Conservation (phyloP, 805 yeast species). For the Grigorovia humatica region DNA sequence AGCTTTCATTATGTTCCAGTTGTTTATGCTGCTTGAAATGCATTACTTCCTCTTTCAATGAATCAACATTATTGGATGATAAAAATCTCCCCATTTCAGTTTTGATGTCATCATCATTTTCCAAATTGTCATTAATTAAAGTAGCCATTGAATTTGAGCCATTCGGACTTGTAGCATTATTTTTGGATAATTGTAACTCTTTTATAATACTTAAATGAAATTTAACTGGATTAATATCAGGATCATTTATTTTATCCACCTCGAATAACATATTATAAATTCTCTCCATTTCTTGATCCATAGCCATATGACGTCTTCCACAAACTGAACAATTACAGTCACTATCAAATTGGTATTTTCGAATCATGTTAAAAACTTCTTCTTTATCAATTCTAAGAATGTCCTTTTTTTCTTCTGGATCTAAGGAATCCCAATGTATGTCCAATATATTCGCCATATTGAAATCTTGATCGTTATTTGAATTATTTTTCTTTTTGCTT, state of each 20-base stretch:
- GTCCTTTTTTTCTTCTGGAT: constrained; percentile 47
- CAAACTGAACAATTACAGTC: constrained; percentile 68
- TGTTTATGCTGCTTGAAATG: constrained; percentile 26
- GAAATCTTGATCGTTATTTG: not conserved
- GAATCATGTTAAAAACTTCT: constrained; percentile 55
- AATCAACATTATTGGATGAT: constrained; percentile 17
- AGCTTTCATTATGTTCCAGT: constrained; percentile 7
- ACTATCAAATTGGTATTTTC: constrained; percentile 41
- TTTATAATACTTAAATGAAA: constrained; percentile 27
- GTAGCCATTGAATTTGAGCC: not conserved
- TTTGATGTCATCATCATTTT: constrained; percentile 8
- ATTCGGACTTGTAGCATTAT: constrained; percentile 1
- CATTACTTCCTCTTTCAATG: constrained; percentile 25
- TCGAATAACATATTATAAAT: constrained; percentile 62
- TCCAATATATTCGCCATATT: constrained; percentile 22
- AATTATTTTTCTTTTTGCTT: constrained; percentile 1
- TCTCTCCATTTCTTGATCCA: constrained; percentile 67
- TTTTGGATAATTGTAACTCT: constrained; percentile 23
- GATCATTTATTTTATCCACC: constrained; percentile 31
- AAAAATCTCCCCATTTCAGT: constrained; percentile 19
- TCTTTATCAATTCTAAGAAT: constrained; percentile 59
- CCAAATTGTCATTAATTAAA: not conserved
- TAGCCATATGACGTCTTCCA: constrained; percentile 58
- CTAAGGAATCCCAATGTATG: constrained; percentile 53
- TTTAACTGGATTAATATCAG: constrained; percentile 25